Percentiles rank a stretch among this genome's conserved stretches.
Evolutionary conservation across 177 flowering plant species (phyloP).

Genomic region (Vitis hybrid): DNA sequence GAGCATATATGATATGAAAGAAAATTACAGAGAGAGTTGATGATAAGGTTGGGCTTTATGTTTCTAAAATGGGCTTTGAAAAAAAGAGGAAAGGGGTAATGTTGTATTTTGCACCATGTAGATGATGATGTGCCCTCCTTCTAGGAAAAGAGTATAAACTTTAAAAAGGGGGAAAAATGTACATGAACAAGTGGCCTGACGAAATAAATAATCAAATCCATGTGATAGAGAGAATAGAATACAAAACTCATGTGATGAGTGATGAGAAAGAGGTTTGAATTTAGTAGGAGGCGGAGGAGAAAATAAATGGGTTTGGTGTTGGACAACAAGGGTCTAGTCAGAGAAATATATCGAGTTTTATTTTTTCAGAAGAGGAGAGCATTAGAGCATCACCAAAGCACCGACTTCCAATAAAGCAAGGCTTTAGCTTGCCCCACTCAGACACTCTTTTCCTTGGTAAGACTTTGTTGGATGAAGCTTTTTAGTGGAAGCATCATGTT

Average conservation of each 20-base stretch:
- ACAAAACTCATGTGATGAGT: background rate
- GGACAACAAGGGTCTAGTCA: conserved; percentile 23
- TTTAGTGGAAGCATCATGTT: conserved; percentile 21
- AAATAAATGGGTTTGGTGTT: conserved; percentile 5
- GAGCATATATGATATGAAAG: too few relatives aligned
- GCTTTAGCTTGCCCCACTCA: conserved; percentile 22
- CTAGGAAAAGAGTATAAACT: too few relatives aligned
- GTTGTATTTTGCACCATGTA: too few relatives aligned
- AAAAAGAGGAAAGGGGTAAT: too few relatives aligned
- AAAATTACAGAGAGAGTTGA: too few relatives aligned
- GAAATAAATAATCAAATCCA: background rate
- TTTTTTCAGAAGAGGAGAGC: background rate
- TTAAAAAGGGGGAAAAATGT: too few relatives aligned
- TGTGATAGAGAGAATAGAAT: background rate
- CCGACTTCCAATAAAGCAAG: conserved; percentile 29
- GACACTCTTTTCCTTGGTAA: conserved; percentile 7
- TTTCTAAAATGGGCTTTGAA: too few relatives aligned
- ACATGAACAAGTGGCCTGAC: background rate
- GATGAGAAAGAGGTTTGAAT: background rate
- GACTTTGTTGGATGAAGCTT: conserved; percentile 12
- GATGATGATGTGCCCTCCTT: too few relatives aligned
- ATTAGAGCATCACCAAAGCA: conserved; percentile 17
- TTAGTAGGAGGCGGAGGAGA: background rate
- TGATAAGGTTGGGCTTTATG: too few relatives aligned
- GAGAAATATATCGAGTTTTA: conserved; percentile 12